phyloP scores from a whole-genome alignment of 306 rosid genomes.

The Cicer yamashitae region DNA sequence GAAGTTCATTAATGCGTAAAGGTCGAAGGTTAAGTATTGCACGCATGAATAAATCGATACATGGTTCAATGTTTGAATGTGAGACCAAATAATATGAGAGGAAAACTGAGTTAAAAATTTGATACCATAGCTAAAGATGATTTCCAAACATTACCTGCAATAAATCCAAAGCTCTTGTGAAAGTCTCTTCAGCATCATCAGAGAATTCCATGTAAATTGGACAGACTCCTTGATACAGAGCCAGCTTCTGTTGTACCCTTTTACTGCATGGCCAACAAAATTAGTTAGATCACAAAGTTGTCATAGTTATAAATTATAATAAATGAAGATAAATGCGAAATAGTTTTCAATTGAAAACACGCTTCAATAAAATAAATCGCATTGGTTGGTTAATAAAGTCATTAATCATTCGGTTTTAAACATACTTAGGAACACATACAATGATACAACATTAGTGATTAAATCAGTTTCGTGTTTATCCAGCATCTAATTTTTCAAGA shows the following conservation, averaged over 20 bases:
- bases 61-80: constrained; percentile 21
- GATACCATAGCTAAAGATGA: constrained; percentile 22
- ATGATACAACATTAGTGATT: not conserved
- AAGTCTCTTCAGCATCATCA: constrained; percentile 84
- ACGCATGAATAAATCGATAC: not conserved
- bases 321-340: constrained; percentile 19
- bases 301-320: constrained; percentile 44
- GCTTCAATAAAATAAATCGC: constrained; percentile 32
- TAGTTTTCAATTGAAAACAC: constrained; percentile 35
- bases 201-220: constrained; percentile 87
- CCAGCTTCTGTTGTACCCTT: constrained; percentile 80
- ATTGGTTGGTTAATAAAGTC: not conserved
- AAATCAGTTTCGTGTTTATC: constrained; percentile 1
- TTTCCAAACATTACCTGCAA: constrained; percentile 57
- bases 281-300: constrained; percentile 5
- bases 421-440: not conserved
- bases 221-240: constrained; percentile 92
- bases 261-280: constrained; percentile 65
- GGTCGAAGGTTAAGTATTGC: not conserved
- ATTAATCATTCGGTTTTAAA: constrained; percentile 16
- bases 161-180: constrained; percentile 63
- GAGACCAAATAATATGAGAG: not conserved
- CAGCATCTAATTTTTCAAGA: not conserved
- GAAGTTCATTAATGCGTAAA: not conserved
- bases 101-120: not conserved